A percentile compares a stretch with the other conserved stretches of the same genome.
Conservation (phyloP, 2,329 filamentous ascomycete genomes). For the Penicillium sumatraense region DNA sequence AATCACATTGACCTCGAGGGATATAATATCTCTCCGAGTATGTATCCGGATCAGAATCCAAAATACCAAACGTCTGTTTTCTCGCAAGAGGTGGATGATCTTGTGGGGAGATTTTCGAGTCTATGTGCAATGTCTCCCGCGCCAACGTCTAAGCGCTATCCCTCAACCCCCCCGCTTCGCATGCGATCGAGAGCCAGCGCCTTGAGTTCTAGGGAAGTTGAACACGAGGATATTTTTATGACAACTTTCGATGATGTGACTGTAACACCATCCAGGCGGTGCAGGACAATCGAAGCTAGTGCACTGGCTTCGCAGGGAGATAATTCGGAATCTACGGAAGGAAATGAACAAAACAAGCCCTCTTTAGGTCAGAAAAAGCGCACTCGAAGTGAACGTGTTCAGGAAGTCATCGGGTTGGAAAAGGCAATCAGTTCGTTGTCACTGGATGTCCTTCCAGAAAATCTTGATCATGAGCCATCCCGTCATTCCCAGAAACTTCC, state of each 20-base stretch:
- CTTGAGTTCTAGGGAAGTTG: slow-evolving; percentile 8
- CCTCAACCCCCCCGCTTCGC: slow-evolving; percentile 15
- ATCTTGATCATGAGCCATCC: not conserved
- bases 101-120: slow-evolving; percentile 32
- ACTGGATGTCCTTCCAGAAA: slow-evolving; percentile 12
- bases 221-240: slow-evolving; percentile 15
- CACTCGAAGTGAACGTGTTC: not conserved
- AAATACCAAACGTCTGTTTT: slow-evolving; percentile 2
- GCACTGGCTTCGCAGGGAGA: not conserved
- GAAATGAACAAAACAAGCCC: not conserved
- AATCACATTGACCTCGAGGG: slow-evolving; percentile 13
- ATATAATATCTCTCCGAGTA: slow-evolving; percentile 18
- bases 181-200: slow-evolving; percentile 12
- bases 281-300: not conserved
- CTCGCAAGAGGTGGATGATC: slow-evolving; percentile 26
- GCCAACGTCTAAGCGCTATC: slow-evolving; percentile 26
- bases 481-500: not conserved
- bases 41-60: slow-evolving; percentile 20
- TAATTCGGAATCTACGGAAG: not conserved
- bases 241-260: slow-evolving; percentile 12
- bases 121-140: slow-evolving; percentile 24
- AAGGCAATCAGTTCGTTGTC: slow-evolving; percentile 24
- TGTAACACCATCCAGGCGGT: slow-evolving; percentile 8
- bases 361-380: not conserved
- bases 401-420: slow-evolving; percentile 17